These are phyloP conservation scores for Salix purpurea DNA, from an alignment of 345 rosid species.

Conservation along the genomic window DNA sequence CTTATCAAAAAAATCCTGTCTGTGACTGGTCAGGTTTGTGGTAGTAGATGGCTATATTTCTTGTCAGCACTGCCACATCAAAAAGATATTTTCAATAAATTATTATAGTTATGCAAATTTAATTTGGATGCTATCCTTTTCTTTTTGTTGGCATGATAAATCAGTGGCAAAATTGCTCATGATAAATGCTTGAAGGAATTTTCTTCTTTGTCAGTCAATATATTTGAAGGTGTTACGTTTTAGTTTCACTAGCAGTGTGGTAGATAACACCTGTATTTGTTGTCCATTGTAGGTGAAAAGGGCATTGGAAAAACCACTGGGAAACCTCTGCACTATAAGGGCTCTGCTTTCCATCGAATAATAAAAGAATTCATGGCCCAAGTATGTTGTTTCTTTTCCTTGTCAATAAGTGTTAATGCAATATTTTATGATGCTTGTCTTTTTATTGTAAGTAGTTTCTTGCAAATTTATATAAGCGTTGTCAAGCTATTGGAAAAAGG, in stretches of 20 bases:
- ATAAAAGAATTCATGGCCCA: constrained; percentile 97
- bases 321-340: constrained; percentile 83
- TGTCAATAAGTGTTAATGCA: neutral
- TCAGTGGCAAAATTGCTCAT: neutral
- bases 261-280: constrained; percentile 1
- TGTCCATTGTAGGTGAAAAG: constrained; percentile 66
- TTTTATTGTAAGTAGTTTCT: neutral
- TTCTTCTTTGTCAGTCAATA: neutral
- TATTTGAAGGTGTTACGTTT: neutral
- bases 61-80: neutral
- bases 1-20: neutral
- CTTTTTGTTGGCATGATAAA: neutral
- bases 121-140: neutral
- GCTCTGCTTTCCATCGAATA: constrained; percentile 79
- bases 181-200: neutral
- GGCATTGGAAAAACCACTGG: constrained; percentile 79
- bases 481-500: neutral
- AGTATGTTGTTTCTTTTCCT: constrained; percentile 38
- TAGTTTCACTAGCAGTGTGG: neutral
- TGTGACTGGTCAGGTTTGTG: neutral
- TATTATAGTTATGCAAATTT: neutral
- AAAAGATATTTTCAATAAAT: neutral
- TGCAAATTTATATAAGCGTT: neutral
- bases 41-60: neutral
- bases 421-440: neutral